Evolutionary conservation across 1,284 basidiomycete species (phyloP), one percentile per base, ranked within the genome.

Genomic region (Psilocybe mexicana): DNA sequence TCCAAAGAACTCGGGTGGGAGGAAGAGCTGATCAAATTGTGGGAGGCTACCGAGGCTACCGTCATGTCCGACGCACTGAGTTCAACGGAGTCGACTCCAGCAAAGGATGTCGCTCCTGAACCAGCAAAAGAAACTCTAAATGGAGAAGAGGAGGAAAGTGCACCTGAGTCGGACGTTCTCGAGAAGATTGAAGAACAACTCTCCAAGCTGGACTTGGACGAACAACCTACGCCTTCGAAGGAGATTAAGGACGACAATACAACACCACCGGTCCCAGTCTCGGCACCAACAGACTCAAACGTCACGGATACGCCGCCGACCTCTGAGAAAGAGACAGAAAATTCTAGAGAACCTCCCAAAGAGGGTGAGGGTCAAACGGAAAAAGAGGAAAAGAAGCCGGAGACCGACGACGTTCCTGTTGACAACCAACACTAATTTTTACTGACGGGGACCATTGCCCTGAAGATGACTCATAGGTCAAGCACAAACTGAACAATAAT

Each of bases 1-100:
- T 84, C 82, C 65, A 72, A 71, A 58, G 81, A 80, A 64, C 79
- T 92, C n/a, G 88, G 86, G 8, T 92, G 90, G 90, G 77, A 80
- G 50, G 78, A 84, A 3, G 87, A 90, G 49, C 73, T 92, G 30
- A 74, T 81, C 44, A 69, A 65, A 14, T 69, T 79, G 35, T 90
- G 88, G 88, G 76, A 73, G 14, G 77, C 74, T 62, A 87, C 86
- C 6, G 63, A 67, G 47, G 62, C 58, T 49, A 66, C 64, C 53
- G 65, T 65, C 10, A 58, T 64, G 62, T 73, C 24, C 72, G 58
- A 66, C 66, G 49, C 59, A 63, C 23, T 47, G 24, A 26, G 36
- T 23, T 11, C 10, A 23, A 14, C 26, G 11, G 40, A 43, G 4
- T 26, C 52, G 0, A 38, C 7, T 33, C 30, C 26, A 24, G 6